Conservation (phyloP, 1,139 yeast species). For the Yarrowia galli region DNA sequence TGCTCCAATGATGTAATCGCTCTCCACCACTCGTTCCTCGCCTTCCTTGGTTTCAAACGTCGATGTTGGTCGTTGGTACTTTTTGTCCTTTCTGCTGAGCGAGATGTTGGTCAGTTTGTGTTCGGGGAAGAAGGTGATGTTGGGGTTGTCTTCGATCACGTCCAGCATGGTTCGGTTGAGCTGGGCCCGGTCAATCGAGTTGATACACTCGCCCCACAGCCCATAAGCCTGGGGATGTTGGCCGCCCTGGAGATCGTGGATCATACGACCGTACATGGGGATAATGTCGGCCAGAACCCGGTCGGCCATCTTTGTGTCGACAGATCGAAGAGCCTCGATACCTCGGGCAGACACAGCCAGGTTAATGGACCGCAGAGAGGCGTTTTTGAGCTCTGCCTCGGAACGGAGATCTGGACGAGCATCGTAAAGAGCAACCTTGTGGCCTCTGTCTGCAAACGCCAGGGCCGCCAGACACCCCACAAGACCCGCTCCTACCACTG, state of each 20-base stretch:
- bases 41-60: constrained; percentile 40
- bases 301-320: constrained; percentile 65
- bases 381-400: constrained; percentile 45
- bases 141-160: constrained; percentile 59
- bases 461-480: constrained; percentile 90
- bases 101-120: constrained; percentile 58
- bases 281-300: constrained; percentile 67
- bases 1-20: constrained; percentile 76
- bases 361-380: constrained; percentile 66
- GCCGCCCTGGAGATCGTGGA: constrained; percentile 71
- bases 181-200: constrained; percentile 79
- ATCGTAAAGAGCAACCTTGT: constrained; percentile 73
- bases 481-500: constrained; percentile 70
- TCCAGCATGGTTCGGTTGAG: constrained; percentile 70
- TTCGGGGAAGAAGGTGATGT: constrained; percentile 61
- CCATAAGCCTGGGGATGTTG: constrained; percentile 80
- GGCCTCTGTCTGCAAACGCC: constrained; percentile 78
- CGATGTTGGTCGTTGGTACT: constrained; percentile 37
- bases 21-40: constrained; percentile 44
- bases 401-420: constrained; percentile 55
- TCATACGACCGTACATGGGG: constrained; percentile 92
- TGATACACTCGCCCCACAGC: constrained; percentile 81
- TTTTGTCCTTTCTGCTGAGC: constrained; percentile 45
- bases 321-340: constrained; percentile 67
- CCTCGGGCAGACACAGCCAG: constrained; percentile 89